Conservation (phyloP, 2,329 filamentous ascomycete species). For the Corinectria fuckeliana region DNA sequence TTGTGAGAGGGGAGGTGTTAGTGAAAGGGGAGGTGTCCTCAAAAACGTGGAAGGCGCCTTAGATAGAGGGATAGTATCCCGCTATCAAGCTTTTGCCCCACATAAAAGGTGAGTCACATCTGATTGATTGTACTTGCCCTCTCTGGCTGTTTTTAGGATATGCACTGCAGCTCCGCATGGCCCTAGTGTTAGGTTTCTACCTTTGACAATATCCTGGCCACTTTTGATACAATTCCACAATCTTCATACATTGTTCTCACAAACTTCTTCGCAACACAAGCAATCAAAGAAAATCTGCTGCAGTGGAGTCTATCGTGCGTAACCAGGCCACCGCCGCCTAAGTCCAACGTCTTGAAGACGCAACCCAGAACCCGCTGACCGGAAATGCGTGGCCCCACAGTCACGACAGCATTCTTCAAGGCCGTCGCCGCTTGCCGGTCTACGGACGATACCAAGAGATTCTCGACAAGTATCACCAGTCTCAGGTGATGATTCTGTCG, state of each 20-base stretch:
- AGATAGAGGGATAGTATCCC: not conserved
- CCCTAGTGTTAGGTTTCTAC: not conserved
- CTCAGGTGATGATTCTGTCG: conserved; percentile 23
- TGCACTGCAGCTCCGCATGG: not conserved
- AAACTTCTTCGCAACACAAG: not conserved
- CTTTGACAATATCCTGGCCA: not conserved
- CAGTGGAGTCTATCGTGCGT: not conserved
- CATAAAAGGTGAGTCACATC: not conserved
- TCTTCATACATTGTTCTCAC: conserved; percentile 1
- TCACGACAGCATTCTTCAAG: conserved; percentile 8
- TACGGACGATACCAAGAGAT: conserved; percentile 23
- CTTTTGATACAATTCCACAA: not conserved
- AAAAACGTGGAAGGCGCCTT: not conserved
- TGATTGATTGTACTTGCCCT: not conserved
- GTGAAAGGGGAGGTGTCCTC: not conserved
- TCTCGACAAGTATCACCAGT: conserved; percentile 22
- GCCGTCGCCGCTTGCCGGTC: conserved; percentile 19
- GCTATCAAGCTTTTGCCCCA: not conserved
- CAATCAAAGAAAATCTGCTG: not conserved
- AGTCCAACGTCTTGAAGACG: conserved; percentile 20
- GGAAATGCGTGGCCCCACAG: conserved; percentile 11
- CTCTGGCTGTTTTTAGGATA: not conserved
- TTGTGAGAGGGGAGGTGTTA: not conserved
- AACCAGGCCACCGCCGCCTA: conserved; percentile 14
- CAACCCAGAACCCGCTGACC: conserved; percentile 11